Evolutionary conservation across 345 rosid species (phyloP).

Genomic region (Brassica rapa): DNA sequence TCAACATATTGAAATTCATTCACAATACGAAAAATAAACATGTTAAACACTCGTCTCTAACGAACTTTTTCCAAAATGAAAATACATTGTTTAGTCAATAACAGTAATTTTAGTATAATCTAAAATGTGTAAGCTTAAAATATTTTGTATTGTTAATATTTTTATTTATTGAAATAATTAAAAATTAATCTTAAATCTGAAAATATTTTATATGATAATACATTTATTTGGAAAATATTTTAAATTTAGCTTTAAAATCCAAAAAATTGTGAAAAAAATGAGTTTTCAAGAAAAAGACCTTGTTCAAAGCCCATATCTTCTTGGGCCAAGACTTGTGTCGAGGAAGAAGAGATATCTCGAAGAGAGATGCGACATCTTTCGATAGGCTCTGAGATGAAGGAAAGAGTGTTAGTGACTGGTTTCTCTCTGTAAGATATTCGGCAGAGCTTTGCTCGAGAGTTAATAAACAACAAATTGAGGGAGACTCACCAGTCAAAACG

Average conservation of each 20-base stretch:
- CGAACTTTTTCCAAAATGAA: too few species aligned
- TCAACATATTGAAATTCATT: too few species aligned
- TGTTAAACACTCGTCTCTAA: too few species aligned
- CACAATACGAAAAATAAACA: too few species aligned
- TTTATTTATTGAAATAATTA: too few species aligned
- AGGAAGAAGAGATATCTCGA: not conserved
- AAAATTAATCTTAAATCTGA: too few species aligned
- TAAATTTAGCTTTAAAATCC: not conserved
- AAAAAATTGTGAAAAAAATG: not conserved
- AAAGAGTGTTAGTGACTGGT: not conserved
- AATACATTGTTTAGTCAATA: too few species aligned
- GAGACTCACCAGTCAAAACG: not conserved
- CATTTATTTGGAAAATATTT: not conserved
- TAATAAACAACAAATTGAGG: not conserved
- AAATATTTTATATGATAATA: too few species aligned
- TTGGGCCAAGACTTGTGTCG: not conserved
- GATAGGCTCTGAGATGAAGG: not conserved
- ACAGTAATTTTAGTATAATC: too few species aligned
- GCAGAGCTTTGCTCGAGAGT: not conserved
- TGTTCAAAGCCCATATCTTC: not conserved
- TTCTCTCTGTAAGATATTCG: not conserved
- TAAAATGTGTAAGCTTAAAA: too few species aligned
- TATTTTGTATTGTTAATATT: too few species aligned
- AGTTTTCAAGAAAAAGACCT: not conserved
- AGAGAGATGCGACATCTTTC: not conserved